These are phyloP conservation scores for Candida ortonii DNA, from an alignment of 805 yeast species.

Conservation along the genomic window DNA sequence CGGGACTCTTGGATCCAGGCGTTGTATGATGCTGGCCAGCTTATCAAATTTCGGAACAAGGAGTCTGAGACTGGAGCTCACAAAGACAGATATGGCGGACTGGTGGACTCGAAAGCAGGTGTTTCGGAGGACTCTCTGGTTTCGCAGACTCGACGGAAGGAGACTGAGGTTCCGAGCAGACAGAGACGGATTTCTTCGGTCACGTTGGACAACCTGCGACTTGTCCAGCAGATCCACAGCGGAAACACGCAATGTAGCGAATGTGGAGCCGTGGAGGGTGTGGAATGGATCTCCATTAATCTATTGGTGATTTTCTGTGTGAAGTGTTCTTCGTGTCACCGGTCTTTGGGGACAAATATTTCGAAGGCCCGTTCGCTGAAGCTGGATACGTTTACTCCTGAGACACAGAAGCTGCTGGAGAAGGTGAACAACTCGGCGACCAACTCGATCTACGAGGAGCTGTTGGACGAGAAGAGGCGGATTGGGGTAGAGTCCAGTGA, in stretches of 20 bases:
- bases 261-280: constrained; percentile 61
- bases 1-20: constrained; percentile 65
- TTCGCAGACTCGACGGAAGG: no score
- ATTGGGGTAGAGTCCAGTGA: constrained; percentile 37
- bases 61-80: constrained; percentile 1
- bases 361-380: constrained; percentile 75
- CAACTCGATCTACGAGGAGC: constrained; percentile 62
- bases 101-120: background rate
- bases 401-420: constrained; percentile 51
- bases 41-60: constrained; percentile 24
- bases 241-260: constrained; percentile 73
- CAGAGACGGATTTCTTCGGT: constrained; percentile 35
- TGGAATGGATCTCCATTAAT: constrained; percentile 87
- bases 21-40: constrained; percentile 51
- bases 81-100: constrained; percentile 2
- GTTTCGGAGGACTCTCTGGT: background rate
- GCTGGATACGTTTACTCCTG: constrained; percentile 67
- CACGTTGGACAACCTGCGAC: constrained; percentile 30
- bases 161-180: constrained; percentile 11
- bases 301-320: constrained; percentile 72
- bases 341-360: constrained; percentile 79
- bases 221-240: constrained; percentile 43
- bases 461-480: constrained; percentile 18
- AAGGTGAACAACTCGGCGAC: constrained; percentile 51
- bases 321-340: constrained; percentile 83